Evolutionary conservation across 169 alveolate species (phyloP).

Genomic region (Toxoplasma gondii): DNA sequence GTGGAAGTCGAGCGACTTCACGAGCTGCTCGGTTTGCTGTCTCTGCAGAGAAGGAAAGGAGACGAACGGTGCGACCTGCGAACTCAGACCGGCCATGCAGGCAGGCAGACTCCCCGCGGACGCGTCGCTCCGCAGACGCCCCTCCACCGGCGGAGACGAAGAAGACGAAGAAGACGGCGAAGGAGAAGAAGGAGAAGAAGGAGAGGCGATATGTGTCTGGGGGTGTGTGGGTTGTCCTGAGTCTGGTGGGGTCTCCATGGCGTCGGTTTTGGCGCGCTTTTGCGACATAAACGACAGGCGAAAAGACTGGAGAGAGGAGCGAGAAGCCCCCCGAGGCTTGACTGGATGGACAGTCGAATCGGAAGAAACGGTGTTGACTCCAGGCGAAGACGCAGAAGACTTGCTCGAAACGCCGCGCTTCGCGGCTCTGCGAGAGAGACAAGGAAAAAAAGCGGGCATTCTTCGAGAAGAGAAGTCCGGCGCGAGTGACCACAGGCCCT

Average conservation of each 20-base stretch:
- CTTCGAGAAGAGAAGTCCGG: not conserved
- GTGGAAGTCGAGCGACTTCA: not conserved
- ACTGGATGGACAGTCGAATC: no score
- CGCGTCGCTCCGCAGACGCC: no score
- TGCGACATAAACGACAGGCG: no score
- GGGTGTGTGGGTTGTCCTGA: no score
- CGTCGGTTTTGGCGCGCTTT: no score
- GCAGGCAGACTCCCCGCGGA: not conserved
- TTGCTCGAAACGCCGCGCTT: not conserved
- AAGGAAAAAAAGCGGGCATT: not conserved
- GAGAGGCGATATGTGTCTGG: no score
- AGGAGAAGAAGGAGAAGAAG: no score
- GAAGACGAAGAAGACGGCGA: no score
- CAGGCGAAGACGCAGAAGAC: not conserved
- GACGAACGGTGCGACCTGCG: not conserved
- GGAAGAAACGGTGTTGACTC: no score
- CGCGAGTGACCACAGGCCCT: not conserved
- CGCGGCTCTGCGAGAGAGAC: slow-evolving; percentile 16
- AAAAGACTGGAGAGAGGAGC: no score
- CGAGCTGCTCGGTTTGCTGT: not conserved
- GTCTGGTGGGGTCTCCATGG: no score
- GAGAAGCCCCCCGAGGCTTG: no score
- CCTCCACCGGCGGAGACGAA: not conserved
- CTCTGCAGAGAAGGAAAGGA: not conserved
- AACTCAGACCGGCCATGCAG: not conserved